A percentile compares a stretch with the other conserved stretches of the same genome.
These are phyloP conservation scores for Pichia occidentalis DNA, from an alignment of 805 yeast genomes.

Conservation along the genomic window DNA sequence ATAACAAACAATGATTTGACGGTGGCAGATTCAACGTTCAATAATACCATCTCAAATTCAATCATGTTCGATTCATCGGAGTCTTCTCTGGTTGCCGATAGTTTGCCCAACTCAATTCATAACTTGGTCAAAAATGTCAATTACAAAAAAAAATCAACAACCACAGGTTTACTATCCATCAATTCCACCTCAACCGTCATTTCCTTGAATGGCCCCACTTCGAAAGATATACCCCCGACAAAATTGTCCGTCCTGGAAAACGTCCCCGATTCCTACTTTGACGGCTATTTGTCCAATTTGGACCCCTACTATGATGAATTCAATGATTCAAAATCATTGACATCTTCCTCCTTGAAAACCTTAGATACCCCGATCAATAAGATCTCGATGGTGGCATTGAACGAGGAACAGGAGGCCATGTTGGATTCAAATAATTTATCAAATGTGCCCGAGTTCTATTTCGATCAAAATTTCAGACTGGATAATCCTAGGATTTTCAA, in stretches of 20 bases:
- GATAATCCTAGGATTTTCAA: constrained; percentile 86
- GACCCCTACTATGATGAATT: constrained; percentile 40
- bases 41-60: constrained; percentile 1
- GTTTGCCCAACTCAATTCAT: constrained; percentile 10
- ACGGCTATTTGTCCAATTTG: constrained; percentile 38
- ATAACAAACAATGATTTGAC: neutral
- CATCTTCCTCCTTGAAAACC: constrained; percentile 37
- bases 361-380: constrained; percentile 15
- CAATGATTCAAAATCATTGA: constrained; percentile 36
- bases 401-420: constrained; percentile 21
- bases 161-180: constrained; percentile 25
- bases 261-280: constrained; percentile 38
- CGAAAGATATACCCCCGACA: constrained; percentile 78
- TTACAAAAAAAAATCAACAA: constrained; percentile 27
- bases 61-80: constrained; percentile 6
- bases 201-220: constrained; percentile 60
- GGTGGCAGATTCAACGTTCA: neutral
- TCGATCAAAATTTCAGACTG: constrained; percentile 61
- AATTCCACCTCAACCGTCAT: constrained; percentile 36
- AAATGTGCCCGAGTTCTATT: constrained; percentile 64
- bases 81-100: neutral
- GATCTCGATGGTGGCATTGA: constrained; percentile 6
- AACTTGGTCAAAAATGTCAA: constrained; percentile 65
- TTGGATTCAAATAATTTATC: constrained; percentile 28
- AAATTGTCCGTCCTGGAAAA: constrained; percentile 49